Conservation (phyloP, 2,329 filamentous ascomycete genomes). For the Davidsoniella australis region DNA sequence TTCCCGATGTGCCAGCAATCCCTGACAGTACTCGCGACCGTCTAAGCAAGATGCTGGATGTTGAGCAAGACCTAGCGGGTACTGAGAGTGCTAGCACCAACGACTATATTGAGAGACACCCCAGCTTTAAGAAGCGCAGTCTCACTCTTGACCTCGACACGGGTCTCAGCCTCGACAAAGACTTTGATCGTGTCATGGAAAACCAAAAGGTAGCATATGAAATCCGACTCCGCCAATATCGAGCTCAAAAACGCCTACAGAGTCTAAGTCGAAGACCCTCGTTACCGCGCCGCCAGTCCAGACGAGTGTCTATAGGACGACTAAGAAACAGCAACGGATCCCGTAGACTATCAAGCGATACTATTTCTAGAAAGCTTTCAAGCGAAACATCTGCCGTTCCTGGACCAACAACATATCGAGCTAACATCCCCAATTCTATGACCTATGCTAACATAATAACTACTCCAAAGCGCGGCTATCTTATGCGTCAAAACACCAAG, state of each 20-base stretch:
- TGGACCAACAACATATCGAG: background rate
- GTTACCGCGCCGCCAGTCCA: background rate
- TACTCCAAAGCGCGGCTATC: conserved; percentile 76
- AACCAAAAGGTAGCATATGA: conserved; percentile 75
- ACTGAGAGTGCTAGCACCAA: conserved; percentile 17
- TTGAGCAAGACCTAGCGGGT: conserved; percentile 23
- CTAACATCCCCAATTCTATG: conserved; percentile 10
- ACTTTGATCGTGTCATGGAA: conserved; percentile 91
- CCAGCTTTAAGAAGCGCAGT: conserved; percentile 66
- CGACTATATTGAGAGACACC: conserved; percentile 41
- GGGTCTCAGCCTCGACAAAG: conserved; percentile 72
- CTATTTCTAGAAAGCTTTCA: background rate
- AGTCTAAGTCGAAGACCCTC: conserved; percentile 3
- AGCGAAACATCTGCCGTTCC: background rate
- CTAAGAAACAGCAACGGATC: background rate
- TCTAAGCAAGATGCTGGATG: conserved; percentile 34
- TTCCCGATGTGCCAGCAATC: conserved; percentile 38
- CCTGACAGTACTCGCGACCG: conserved; percentile 31
- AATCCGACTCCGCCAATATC: conserved; percentile 13
- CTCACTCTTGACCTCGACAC: conserved; percentile 69
- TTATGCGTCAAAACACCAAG: conserved; percentile 98
- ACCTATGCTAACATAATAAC: conserved; percentile 42
- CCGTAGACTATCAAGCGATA: background rate
- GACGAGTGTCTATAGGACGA: conserved; percentile 5
- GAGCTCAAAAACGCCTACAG: background rate